Conservation (phyloP, 1,139 yeast species). For the Pichia sp. region DNA sequence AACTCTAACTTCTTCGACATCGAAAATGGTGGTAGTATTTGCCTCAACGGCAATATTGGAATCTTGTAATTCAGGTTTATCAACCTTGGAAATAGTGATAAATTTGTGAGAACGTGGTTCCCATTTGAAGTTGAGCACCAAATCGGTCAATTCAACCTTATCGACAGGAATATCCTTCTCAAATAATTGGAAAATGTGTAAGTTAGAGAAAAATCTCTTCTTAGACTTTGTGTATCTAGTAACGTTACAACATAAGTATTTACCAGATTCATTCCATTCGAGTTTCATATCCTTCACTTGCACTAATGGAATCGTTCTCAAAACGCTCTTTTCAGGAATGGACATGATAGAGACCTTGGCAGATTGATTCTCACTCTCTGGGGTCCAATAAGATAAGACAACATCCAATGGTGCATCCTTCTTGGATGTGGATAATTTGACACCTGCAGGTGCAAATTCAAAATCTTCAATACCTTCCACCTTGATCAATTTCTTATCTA, state of each 20-base stretch:
- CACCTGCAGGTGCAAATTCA: conserved; percentile 92
- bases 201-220: conserved; percentile 84
- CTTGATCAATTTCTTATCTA: conserved; percentile 82
- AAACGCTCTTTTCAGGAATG: conserved; percentile 72
- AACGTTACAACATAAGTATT: conserved; percentile 85
- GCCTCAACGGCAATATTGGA: conserved; percentile 65
- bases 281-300: conserved; percentile 89
- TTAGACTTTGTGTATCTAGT: conserved; percentile 96
- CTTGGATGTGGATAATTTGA: conserved; percentile 47
- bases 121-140: conserved; percentile 88
- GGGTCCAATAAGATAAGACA: conserved; percentile 91
- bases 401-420: conserved; percentile 51
- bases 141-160: conserved; percentile 87
- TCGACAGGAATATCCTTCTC: conserved; percentile 95
- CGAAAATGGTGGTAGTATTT: conserved; percentile 73
- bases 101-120: conserved; percentile 91
- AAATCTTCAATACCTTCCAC: conserved; percentile 85
- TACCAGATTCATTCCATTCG: conserved; percentile 92
- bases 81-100: conserved; percentile 62
- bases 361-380: conserved; percentile 86
- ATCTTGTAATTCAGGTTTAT: conserved; percentile 34
- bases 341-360: conserved; percentile 93
- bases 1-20: conserved; percentile 51
- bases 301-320: conserved; percentile 89
- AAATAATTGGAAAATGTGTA: conserved; percentile 82